Conservation (phyloP, 768 basidiomycete species). For the Rhizopogon rudus region DNA sequence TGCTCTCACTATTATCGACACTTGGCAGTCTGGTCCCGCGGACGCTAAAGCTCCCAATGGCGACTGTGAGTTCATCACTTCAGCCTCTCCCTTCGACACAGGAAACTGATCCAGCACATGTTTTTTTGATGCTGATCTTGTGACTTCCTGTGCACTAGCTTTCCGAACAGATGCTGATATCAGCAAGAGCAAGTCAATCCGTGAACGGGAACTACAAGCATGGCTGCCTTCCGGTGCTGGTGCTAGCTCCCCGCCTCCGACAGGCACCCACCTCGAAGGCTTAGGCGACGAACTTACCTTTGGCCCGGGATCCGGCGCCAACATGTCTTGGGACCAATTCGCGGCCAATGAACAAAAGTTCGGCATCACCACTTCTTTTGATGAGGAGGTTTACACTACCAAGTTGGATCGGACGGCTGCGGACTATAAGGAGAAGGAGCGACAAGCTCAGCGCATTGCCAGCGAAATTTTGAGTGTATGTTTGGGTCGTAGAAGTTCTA, state of each 20-base stretch:
- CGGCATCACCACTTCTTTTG: slow-evolving; percentile 86
- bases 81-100: slow-evolving; percentile 1
- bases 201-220: slow-evolving; percentile 77
- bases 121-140: slow-evolving; percentile 11
- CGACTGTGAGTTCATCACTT: slow-evolving; percentile 49
- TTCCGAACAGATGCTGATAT: slow-evolving; percentile 86
- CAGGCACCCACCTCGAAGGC: slow-evolving; percentile 21
- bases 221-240: slow-evolving; percentile 51
- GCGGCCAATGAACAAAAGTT: slow-evolving; percentile 89
- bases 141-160: slow-evolving; percentile 34
- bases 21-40: slow-evolving; percentile 69
- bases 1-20: slow-evolving; percentile 66
- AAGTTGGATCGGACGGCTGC: slow-evolving; percentile 79
- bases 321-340: slow-evolving; percentile 84
- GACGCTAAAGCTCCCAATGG: slow-evolving; percentile 62
- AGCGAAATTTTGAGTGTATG: slow-evolving; percentile 86
- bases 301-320: slow-evolving; percentile 42
- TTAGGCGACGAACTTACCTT: slow-evolving; percentile 68
- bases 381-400: slow-evolving; percentile 94
- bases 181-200: slow-evolving; percentile 44
- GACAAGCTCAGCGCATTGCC: slow-evolving; percentile 82
- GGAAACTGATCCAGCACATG: neutral
- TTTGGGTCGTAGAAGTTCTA: slow-evolving; percentile 6
- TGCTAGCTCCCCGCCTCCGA: slow-evolving; percentile 25
- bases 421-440: slow-evolving; percentile 87